Conservation (phyloP, 2,329 filamentous ascomycete species). For the Diaporthe vexans region DNA sequence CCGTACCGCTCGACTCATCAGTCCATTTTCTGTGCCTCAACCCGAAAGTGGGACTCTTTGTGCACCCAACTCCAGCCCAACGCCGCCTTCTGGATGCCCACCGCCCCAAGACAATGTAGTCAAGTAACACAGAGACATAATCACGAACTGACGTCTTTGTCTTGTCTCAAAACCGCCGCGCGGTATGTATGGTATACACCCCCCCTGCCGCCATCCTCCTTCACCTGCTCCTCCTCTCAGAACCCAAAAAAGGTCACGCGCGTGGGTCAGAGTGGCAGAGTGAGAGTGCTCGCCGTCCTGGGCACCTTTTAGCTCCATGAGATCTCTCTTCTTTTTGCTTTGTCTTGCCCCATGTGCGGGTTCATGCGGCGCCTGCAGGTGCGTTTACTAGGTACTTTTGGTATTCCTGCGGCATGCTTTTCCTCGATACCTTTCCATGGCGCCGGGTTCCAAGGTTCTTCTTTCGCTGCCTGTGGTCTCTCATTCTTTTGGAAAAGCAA, state of each 20-base stretch:
- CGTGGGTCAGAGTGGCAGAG: too few relatives aligned
- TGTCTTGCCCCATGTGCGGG: slow-evolving; percentile 15
- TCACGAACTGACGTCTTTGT: slow-evolving; percentile 31
- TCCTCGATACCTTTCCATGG: slow-evolving; percentile 17
- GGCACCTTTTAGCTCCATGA: neutral
- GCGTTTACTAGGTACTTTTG: slow-evolving; percentile 13
- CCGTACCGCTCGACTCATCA: neutral
- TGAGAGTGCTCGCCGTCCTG: slow-evolving; percentile 27
- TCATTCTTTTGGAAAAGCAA: neutral
- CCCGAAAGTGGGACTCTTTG: slow-evolving; percentile 3
- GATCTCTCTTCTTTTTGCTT: neutral
- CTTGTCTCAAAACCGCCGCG: slow-evolving; percentile 20
- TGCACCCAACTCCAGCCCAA: slow-evolving; percentile 11
- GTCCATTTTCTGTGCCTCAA: neutral
- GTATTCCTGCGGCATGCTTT: neutral
- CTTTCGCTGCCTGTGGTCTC: too few relatives aligned
- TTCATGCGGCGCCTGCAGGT: slow-evolving; percentile 18
- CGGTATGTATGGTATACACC: neutral
- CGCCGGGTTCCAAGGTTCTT: slow-evolving; percentile 14
- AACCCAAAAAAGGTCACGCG: neutral
- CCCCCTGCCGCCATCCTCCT: too few relatives aligned
- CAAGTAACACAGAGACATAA: slow-evolving; percentile 14
- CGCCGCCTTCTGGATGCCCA: neutral
- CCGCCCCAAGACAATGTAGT: slow-evolving; percentile 11
- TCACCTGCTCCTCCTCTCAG: neutral